Base-by-base conservation (phyloP, 257 asterid genomes). In the Leonotis leonurus region DNA sequence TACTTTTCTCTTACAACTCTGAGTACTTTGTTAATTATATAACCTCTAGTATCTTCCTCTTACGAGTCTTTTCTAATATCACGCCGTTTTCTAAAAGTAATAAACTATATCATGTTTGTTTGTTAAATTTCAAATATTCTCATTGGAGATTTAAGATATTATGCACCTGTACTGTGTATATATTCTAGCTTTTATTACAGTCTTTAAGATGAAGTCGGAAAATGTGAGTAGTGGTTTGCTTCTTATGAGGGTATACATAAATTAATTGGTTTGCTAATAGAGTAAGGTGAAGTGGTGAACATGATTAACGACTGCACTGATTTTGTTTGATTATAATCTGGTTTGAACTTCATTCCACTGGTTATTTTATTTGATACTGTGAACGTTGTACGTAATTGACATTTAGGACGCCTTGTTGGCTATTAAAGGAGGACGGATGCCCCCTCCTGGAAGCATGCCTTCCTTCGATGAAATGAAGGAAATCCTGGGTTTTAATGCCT, bases 401-500 rank as follows among this genome's bases (percentile, higher is more conserved):
- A 25, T 71, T 53, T 79, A 90, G 98, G 98, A 88, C 46, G 89
- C 98, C 24, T 69, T 90, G 56, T 49, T 63, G 72, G 98, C 96
- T 50, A 88, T 90, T 61, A 85, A 73, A 75, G 95, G 98, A 69
- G 96, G 98, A 56, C 93, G 92, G 39, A 41, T 88, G 61, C 98
- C 98, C 59, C 76, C 98, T 33, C 91, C 96, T 39, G 95, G 96
- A 78, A 88, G 86, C 82, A 83, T 88, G 94, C 98, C 95, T 9
- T 69, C 98, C 43, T 88, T 90, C 62, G 96, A 84, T 73, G 96
- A 91, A 81, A 57, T 88, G n/a, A 88, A 91, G 65, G 96, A 88
- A 53, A 79, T 84, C 50, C 70, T 91, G 77, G 98, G 96, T 67
- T 86, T 88, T 71, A 82, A 87, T 75, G 46, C 56, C 51, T 89